These are phyloP conservation scores for Roridomyces roridus DNA, from an alignment of 768 basidiomycete genomes.

Conservation along the genomic window DNA sequence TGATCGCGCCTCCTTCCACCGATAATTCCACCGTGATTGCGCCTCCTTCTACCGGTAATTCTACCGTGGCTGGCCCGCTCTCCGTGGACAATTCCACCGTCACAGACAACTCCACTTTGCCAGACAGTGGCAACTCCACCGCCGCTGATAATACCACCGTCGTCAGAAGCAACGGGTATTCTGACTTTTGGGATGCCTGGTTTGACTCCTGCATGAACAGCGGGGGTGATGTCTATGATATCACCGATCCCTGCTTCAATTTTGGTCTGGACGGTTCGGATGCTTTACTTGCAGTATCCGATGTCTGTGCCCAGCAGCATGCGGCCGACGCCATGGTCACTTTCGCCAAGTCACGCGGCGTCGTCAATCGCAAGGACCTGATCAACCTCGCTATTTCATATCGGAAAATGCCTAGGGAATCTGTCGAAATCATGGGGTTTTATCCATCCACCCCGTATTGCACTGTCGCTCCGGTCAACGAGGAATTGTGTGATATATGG, in stretches of 20 bases:
- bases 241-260: conserved; percentile 44
- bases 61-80: conserved; percentile 26
- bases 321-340: conserved; percentile 57
- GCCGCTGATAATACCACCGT: neutral
- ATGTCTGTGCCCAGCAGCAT: conserved; percentile 56
- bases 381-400: conserved; percentile 50
- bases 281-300: conserved; percentile 50
- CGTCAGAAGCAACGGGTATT: neutral
- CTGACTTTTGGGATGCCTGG: conserved; percentile 47
- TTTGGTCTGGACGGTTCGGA: conserved; percentile 46
- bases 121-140: conserved; percentile 2
- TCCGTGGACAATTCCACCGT: conserved; percentile 1
- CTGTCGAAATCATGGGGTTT: conserved; percentile 48
- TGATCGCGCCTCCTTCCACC: conserved; percentile 17
- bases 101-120: neutral
- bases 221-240: conserved; percentile 44
- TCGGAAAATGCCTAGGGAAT: conserved; percentile 49
- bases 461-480: conserved; percentile 43
- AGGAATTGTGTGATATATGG: conserved; percentile 46
- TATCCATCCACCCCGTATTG: conserved; percentile 56
- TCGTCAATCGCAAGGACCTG: conserved; percentile 44
- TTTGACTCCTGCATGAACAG: conserved; percentile 50
- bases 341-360: conserved; percentile 51
- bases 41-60: conserved; percentile 30
- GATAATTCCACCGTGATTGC: conserved; percentile 1